Evolutionary conservation across 805 yeast genomes (phyloP), one percentile per base, ranked within the genome.

Genomic region (Yamadazyma laniorum): DNA sequence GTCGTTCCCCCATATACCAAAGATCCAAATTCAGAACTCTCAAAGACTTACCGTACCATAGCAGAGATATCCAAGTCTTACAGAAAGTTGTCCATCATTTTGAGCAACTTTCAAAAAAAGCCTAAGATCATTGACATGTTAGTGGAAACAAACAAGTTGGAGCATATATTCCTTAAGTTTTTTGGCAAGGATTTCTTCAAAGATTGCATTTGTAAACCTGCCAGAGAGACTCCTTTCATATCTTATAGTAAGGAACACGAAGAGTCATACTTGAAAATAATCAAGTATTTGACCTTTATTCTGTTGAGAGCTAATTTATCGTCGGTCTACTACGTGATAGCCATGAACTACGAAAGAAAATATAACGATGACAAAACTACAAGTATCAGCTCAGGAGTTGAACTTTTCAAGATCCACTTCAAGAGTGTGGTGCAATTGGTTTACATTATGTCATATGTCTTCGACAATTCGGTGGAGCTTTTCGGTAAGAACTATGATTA

Each of bases 111-210:
- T 13, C 47, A 35, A 13, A 36, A 47, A 4, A 52, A 58, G 27
- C 70, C 72, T 9, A 59, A 53, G 36, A 58, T 68, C 11, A 47
- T 63, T 9, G 70, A 64, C 21, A 45, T 68, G 1, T 49, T 68
- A 26, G 32, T 43, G 9, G 70, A 65, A 43, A 58, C 72, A 1
- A 65, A 61, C 37, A 51, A 52, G 25, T 50, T 68, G 32, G 74
- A 68, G 38, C 55, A 50, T 32, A 37, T 58, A 2, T 67, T 67
- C 35, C 52, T 57, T 29, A 55, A 64, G 7, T 53, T 54, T 26
- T 68, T 67, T 46, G 73, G 73, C 3, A 63, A 61, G 34, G 72
- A 68, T 42, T 68, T 66, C 40, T 68, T 68, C 51, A 55, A 58
- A 28, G 70, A 63, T 29, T 55, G 50, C 28, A 57, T 68, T 22